Conservation (phyloP, 2,329 filamentous ascomycete species). For the Rhynchosporium agropyri region DNA sequence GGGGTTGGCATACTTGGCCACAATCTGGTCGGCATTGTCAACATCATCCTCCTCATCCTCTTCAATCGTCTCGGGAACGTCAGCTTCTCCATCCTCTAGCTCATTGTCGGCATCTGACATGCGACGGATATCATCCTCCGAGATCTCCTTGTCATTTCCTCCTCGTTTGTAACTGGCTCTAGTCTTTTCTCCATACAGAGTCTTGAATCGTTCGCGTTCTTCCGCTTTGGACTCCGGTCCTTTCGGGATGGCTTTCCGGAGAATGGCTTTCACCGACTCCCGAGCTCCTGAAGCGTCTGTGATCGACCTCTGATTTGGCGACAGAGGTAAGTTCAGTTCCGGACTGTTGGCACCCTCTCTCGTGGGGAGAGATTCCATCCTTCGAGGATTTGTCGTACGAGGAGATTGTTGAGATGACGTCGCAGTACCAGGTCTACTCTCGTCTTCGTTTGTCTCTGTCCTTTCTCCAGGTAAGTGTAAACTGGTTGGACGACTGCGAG, state of each 20-base stretch:
- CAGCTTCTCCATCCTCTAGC: conserved; percentile 11
- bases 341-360: background rate
- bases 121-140: background rate
- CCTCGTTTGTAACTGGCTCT: conserved; percentile 15
- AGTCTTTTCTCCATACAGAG: conserved; percentile 2
- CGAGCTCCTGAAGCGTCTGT: background rate
- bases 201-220: conserved; percentile 4
- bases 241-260: background rate
- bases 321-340: background rate
- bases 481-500: background rate
- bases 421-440: background rate
- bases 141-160: conserved; percentile 13
- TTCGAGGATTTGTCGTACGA: background rate
- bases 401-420: conserved; percentile 1
- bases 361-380: background rate
- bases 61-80: background rate
- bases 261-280: background rate
- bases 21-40: conserved; percentile 3
- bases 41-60: conserved; percentile 8
- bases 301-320: background rate
- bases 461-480: background rate
- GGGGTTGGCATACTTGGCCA: conserved; percentile 6
- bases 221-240: background rate
- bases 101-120: conserved; percentile 1
- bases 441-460: background rate